A percentile compares a stretch with the other conserved stretches of the same genome.
Conservation (phyloP, 1,139 yeast species). For the Taphrina populina region DNA sequence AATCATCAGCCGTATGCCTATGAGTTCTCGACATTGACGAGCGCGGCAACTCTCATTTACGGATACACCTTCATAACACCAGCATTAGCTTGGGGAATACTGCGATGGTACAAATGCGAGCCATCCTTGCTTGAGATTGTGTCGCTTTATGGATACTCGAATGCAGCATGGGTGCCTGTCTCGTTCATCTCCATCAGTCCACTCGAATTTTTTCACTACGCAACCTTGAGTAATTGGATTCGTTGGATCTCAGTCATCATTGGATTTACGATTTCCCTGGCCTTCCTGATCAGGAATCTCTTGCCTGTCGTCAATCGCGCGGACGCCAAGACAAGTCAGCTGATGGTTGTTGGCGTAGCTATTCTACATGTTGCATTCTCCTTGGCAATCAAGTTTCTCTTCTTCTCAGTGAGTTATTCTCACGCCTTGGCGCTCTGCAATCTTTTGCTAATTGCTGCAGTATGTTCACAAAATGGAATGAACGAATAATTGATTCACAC, state of each 20-base stretch:
- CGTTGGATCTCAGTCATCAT: slow-evolving; percentile 46
- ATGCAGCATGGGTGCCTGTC: slow-evolving; percentile 75
- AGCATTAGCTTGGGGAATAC: slow-evolving; percentile 51
- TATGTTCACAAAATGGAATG: slow-evolving; percentile 19
- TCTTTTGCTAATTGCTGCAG: not conserved
- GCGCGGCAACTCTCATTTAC: slow-evolving; percentile 65
- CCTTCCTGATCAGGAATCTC: slow-evolving; percentile 47
- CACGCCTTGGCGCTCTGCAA: not conserved
- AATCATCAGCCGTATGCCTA: slow-evolving; percentile 54
- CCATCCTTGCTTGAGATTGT: slow-evolving; percentile 49
- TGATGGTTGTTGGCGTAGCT: slow-evolving; percentile 44
- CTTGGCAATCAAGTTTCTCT: slow-evolving; percentile 46
- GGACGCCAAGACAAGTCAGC: slow-evolving; percentile 43
- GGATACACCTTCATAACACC: slow-evolving; percentile 73
- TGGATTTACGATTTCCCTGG: slow-evolving; percentile 47
- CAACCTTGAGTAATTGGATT: slow-evolving; percentile 45
- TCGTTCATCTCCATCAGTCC: slow-evolving; percentile 54
- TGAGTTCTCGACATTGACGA: slow-evolving; percentile 61
- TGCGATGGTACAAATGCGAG: slow-evolving; percentile 49
- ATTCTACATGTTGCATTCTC: slow-evolving; percentile 47
- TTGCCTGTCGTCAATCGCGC: slow-evolving; percentile 43
- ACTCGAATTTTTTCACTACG: slow-evolving; percentile 44
- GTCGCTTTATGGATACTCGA: slow-evolving; percentile 76
- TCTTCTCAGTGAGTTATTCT: slow-evolving; percentile 40
- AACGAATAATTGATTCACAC: too few relatives aligned